phyloP scores from a whole-genome alignment of 495 filamentous ascomycete species.

The Bombardia bombarda region DNA sequence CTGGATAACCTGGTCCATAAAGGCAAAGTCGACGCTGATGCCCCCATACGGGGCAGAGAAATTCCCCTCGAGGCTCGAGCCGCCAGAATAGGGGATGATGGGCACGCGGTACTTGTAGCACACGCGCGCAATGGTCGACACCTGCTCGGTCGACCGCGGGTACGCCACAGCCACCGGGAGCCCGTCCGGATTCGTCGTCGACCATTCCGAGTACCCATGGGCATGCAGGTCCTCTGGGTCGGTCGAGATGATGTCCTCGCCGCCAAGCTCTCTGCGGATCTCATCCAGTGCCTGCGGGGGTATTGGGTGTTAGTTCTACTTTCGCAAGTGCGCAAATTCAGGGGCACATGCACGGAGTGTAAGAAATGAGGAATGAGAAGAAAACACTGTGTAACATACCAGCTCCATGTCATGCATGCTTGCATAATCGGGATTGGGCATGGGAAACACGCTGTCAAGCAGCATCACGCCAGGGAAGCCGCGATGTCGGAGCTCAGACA shows the following conservation, averaged over 20 bases:
- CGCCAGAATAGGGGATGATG: constrained; percentile 82
- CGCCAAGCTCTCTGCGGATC: constrained; percentile 55
- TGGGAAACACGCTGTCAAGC: constrained; percentile 28
- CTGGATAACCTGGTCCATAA: constrained; percentile 74
- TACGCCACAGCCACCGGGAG: constrained; percentile 77
- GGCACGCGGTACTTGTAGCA: constrained; percentile 80
- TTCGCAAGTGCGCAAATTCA: not conserved
- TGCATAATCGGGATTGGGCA: constrained; percentile 41
- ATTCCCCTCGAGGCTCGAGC: constrained; percentile 80
- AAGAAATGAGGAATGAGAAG: not conserved
- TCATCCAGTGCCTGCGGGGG: constrained; percentile 28
- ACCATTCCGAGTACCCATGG: constrained; percentile 90
- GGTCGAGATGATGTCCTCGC: constrained; percentile 62
- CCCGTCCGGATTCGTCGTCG: constrained; percentile 67
- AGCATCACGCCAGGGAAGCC: constrained; percentile 25
- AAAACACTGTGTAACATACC: constrained; percentile 28
- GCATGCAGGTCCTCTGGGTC: constrained; percentile 73
- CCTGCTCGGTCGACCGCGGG: constrained; percentile 70
- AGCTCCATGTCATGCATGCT: constrained; percentile 40
- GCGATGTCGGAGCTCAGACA: constrained; percentile 20
- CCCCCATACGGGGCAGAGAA: constrained; percentile 82
- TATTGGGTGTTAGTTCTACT: not conserved
- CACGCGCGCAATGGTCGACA: constrained; percentile 68
- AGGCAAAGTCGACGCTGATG: constrained; percentile 79
- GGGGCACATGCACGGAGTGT: not conserved